These are phyloP conservation scores for Populus deltoides DNA, from an alignment of 345 rosid genomes.

Conservation along the genomic window DNA sequence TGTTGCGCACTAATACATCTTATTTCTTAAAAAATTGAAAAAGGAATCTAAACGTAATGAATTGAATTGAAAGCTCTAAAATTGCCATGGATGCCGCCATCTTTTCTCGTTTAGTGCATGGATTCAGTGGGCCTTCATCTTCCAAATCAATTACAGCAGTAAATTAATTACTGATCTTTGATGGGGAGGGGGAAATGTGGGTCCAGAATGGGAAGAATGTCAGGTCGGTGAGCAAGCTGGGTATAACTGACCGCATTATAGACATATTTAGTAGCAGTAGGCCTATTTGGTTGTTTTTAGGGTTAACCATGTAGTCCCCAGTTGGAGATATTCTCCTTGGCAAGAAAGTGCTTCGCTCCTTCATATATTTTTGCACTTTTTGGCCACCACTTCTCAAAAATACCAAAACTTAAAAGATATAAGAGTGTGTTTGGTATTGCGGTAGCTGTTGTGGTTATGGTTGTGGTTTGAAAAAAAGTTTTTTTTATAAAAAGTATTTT, in stretches of 20 bases:
- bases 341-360: neutral
- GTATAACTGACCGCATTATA: neutral
- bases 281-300: neutral
- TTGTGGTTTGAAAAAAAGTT: too few species aligned
- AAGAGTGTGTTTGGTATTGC: too few species aligned
- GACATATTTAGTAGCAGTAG: neutral
- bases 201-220: neutral
- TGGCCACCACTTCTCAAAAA: neutral
- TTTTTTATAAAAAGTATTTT: too few species aligned
- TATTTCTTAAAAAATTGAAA: too few species aligned
- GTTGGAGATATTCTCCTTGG: neutral
- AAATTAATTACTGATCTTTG: neutral
- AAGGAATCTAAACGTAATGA: too few species aligned
- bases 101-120: neutral
- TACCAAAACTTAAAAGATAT: too few species aligned
- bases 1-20: neutral
- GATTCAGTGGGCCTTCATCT: conserved; percentile 1
- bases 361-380: neutral
- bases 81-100: conserved; percentile 2
- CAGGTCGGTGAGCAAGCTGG: neutral
- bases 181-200: neutral
- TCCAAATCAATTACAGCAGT: neutral
- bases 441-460: too few species aligned
- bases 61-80: too few species aligned
- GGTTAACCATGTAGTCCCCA: neutral